Conservation (phyloP, 2,329 filamentous ascomycete species). For the Trichothecium roseum region DNA sequence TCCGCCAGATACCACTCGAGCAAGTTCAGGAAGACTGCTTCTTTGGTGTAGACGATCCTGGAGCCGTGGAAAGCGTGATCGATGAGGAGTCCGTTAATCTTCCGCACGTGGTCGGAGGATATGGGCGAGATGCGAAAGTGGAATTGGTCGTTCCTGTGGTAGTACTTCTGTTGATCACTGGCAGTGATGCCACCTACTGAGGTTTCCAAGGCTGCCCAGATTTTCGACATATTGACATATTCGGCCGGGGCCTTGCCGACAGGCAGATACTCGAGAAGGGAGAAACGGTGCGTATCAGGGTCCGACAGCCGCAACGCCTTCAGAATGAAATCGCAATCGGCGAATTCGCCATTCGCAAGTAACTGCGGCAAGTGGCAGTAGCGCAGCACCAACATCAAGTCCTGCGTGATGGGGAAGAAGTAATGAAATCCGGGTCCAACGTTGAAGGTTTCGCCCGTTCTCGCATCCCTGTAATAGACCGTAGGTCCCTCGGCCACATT, state of each 20-base stretch:
- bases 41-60: neutral
- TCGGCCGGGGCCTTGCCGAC: too few species aligned
- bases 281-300: neutral
- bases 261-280: neutral
- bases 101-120: neutral
- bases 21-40: neutral
- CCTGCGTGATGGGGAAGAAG: constrained; percentile 17
- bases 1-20: neutral
- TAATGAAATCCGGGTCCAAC: constrained; percentile 11
- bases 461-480: constrained; percentile 5
- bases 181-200: neutral
- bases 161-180: neutral
- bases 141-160: neutral
- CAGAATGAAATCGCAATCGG: too few species aligned
- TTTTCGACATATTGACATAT: too few species aligned
- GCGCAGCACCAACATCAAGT: constrained; percentile 16
- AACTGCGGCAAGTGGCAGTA: constrained; percentile 9
- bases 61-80: neutral
- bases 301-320: too few species aligned
- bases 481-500: constrained; percentile 17
- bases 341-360: constrained; percentile 10
- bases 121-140: neutral
- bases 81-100: neutral
- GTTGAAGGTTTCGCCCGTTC: constrained; percentile 6
- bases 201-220: too few species aligned